phyloP scores from a whole-genome alignment of 208 protist genomes.

The Trypanosoma caninum region DNA sequence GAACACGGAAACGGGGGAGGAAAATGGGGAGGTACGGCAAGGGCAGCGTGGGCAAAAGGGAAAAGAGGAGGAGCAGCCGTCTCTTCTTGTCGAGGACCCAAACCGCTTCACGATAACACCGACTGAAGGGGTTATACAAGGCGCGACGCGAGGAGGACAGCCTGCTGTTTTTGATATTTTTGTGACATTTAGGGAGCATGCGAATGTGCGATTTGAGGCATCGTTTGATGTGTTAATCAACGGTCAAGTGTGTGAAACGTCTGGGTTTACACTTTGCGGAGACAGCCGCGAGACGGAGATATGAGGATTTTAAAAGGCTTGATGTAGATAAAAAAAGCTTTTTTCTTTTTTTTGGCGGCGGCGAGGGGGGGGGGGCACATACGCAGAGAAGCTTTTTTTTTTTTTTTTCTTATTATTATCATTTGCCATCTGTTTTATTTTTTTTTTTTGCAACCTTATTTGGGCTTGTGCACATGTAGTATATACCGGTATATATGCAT shows the following conservation, averaged over 20 bases:
- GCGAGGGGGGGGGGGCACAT: too few species aligned
- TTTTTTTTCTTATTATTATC: neutral
- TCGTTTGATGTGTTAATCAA: constrained; percentile 55
- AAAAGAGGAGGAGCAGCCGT: constrained; percentile 2
- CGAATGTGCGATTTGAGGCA: constrained; percentile 68
- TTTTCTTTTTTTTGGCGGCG: neutral
- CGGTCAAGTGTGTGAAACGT: constrained; percentile 26
- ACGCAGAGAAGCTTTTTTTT: neutral
- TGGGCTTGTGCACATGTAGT: neutral
- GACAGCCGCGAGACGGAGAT: constrained; percentile 83
- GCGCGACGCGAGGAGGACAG: constrained; percentile 66
- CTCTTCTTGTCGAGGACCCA: constrained; percentile 30
- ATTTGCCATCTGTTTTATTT: too few species aligned
- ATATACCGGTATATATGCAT: too few species aligned
- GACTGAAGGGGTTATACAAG: constrained; percentile 44
- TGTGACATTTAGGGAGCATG: constrained; percentile 59
- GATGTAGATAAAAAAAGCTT: neutral
- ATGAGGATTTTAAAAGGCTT: constrained; percentile 14
- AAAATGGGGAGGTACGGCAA: neutral
- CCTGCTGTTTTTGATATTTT: constrained; percentile 40
- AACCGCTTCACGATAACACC: constrained; percentile 52
- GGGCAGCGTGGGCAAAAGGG: neutral
- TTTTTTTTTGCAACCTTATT: too few species aligned
- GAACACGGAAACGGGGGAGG: neutral
- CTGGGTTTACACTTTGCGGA: constrained; percentile 51